Percentiles rank a stretch among this genome's conserved stretches.
Conservation (phyloP, 2,329 filamentous ascomycete genomes). For the Thelonectria blattea region DNA sequence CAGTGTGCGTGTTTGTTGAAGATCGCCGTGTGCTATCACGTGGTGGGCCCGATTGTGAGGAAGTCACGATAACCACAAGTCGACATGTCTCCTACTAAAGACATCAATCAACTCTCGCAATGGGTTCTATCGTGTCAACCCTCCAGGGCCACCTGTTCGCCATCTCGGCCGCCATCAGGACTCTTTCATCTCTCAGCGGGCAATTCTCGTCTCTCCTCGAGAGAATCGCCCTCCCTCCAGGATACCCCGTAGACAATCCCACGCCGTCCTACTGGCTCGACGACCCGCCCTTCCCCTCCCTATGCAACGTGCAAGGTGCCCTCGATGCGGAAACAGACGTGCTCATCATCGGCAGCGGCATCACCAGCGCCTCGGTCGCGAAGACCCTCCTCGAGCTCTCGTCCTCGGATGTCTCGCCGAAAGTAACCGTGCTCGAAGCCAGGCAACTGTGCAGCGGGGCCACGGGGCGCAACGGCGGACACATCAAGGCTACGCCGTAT, state of each 20-base stretch:
- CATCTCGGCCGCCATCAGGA: slow-evolving; percentile 33
- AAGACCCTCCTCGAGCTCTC: slow-evolving; percentile 40
- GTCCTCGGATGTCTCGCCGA: slow-evolving; percentile 10
- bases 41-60: background rate
- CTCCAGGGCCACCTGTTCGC: slow-evolving; percentile 32
- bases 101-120: slow-evolving; percentile 20
- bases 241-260: slow-evolving; percentile 49
- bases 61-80: background rate
- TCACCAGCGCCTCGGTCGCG: slow-evolving; percentile 50
- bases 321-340: slow-evolving; percentile 52
- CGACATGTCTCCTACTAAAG: background rate
- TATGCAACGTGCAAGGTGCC: slow-evolving; percentile 42
- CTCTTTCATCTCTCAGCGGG: slow-evolving; percentile 37
- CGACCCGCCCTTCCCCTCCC: slow-evolving; percentile 49
- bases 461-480: slow-evolving; percentile 60
- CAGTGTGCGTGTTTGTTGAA: too few relatives aligned
- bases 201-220: slow-evolving; percentile 39
- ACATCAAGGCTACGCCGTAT: slow-evolving; percentile 54
- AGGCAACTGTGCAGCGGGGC: slow-evolving; percentile 57
- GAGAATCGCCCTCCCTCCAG: slow-evolving; percentile 44
- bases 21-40: too few relatives aligned
- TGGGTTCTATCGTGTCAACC: slow-evolving; percentile 44
- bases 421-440: slow-evolving; percentile 57
- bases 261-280: slow-evolving; percentile 55
- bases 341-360: slow-evolving; percentile 61